Evolutionary conservation across 345 rosid species (phyloP).

Genomic region (Turnera subulata): DNA sequence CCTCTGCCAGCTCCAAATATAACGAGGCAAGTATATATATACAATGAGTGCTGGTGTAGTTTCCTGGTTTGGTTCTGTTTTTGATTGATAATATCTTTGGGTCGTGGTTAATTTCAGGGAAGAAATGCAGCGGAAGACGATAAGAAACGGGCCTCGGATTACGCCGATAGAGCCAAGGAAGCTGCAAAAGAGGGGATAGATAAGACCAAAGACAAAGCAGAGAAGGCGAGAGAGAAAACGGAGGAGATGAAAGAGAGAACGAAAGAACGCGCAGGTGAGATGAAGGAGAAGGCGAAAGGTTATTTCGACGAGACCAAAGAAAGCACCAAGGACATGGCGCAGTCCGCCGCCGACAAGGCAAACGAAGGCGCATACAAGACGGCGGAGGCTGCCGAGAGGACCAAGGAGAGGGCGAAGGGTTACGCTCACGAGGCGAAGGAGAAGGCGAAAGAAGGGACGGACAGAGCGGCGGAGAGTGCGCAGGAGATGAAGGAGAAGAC

Average conservation of each 20-base stretch:
- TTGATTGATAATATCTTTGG: not conserved
- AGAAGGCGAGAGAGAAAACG: not conserved
- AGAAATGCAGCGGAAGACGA: constrained; percentile 15
- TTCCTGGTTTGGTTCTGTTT: not conserved
- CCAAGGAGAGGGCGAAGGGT: constrained; percentile 21
- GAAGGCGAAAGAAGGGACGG: constrained; percentile 17
- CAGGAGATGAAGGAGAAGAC: constrained; percentile 18
- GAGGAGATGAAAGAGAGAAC: not conserved
- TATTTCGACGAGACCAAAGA: constrained; percentile 21
- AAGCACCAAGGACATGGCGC: constrained; percentile 1
- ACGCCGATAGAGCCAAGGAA: constrained; percentile 10
- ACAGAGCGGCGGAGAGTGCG: constrained; percentile 10
- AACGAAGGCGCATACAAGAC: constrained; percentile 12
- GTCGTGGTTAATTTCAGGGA: constrained; percentile 15
- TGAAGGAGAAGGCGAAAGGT: constrained; percentile 14
- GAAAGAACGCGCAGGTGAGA: not conserved
- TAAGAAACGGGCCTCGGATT: no score
- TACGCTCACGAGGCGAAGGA: constrained; percentile 16
- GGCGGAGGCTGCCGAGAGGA: constrained; percentile 16
- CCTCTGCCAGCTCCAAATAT: constrained; percentile 29
- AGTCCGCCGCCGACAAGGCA: constrained; percentile 13
- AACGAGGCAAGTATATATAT: no score
- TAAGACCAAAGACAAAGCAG: not conserved
- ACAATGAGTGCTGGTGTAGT: not conserved
- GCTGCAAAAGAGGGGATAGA: no score